Conservation (phyloP, 2,329 filamentous ascomycete species). For the Dothiorella sarmentorum region DNA sequence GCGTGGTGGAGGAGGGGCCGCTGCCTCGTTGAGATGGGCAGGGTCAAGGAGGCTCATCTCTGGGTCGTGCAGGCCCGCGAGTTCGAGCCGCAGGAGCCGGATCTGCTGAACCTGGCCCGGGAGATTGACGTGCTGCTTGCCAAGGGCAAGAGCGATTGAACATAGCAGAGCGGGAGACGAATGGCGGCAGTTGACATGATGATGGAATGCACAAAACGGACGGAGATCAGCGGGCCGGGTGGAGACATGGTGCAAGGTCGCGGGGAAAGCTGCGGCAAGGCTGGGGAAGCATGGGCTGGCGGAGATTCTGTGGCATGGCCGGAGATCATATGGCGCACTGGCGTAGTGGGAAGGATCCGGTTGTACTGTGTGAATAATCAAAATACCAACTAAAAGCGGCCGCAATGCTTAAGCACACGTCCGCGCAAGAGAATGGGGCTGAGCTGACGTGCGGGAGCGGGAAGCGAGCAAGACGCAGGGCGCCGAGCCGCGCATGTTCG, state of each 20-base stretch:
- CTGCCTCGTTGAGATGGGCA: conserved; percentile 86
- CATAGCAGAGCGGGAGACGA: neutral
- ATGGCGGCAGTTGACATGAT: neutral
- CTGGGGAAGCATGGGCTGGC: neutral
- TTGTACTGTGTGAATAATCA: neutral
- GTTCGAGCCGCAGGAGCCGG: conserved; percentile 64
- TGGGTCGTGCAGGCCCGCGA: conserved; percentile 77
- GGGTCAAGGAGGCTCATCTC: conserved; percentile 74
- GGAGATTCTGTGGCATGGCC: neutral
- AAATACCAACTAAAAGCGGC: too few relatives aligned
- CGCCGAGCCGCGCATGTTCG: conserved; percentile 8
- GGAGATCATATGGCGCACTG: conserved; percentile 14
- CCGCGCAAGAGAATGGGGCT: neutral
- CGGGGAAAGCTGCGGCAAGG: neutral
- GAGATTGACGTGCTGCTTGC: conserved; percentile 51
- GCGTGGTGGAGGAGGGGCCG: conserved; percentile 87
- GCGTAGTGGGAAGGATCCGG: neutral
- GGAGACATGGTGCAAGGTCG: neutral
- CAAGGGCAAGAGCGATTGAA: conserved; percentile 34
- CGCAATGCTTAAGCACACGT: neutral
- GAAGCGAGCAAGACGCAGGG: neutral
- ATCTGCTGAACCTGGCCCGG: conserved; percentile 35
- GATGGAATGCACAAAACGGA: neutral
- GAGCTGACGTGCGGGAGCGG: neutral
- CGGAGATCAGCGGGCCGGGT: neutral